Evolutionary conservation across 2,329 filamentous ascomycete genomes (phyloP).

Genomic region (Graphilbum sp.): DNA sequence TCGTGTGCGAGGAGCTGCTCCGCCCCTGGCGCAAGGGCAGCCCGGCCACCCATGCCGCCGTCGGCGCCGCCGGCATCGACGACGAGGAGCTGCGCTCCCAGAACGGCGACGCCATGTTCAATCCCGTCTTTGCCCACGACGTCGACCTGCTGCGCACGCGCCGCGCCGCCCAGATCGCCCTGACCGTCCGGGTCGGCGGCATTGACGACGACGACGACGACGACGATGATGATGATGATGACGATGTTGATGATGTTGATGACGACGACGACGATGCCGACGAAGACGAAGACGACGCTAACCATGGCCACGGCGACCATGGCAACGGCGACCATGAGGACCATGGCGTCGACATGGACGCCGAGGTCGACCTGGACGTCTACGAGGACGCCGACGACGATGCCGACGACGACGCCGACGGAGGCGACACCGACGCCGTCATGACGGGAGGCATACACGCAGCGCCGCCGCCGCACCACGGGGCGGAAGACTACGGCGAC

Average conservation of each 20-base stretch:
- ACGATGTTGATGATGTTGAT: constrained; percentile 20
- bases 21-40: constrained; percentile 79
- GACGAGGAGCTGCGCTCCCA: constrained; percentile 56
- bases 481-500: constrained; percentile 25
- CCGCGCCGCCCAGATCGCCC: constrained; percentile 12
- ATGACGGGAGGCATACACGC: background rate
- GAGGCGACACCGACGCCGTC: constrained; percentile 20
- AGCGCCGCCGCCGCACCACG: background rate
- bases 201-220: constrained; percentile 25
- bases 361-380: constrained; percentile 26
- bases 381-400: background rate
- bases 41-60: constrained; percentile 58
- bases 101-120: constrained; percentile 16
- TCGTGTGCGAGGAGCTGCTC: constrained; percentile 83
- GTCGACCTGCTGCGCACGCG: constrained; percentile 16
- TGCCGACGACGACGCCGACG: background rate
- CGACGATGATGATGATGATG: constrained; percentile 14
- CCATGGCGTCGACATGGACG: constrained; percentile 17
- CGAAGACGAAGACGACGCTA: constrained; percentile 24
- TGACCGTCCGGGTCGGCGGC: constrained; percentile 16
- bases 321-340: constrained; percentile 11
- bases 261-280: constrained; percentile 54
- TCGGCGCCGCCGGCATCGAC: constrained; percentile 65
- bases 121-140: constrained; percentile 21
- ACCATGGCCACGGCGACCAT: constrained; percentile 15